phyloP scores from a whole-genome alignment of 2,329 filamentous ascomycete species.

The Helminthosporium solani region DNA sequence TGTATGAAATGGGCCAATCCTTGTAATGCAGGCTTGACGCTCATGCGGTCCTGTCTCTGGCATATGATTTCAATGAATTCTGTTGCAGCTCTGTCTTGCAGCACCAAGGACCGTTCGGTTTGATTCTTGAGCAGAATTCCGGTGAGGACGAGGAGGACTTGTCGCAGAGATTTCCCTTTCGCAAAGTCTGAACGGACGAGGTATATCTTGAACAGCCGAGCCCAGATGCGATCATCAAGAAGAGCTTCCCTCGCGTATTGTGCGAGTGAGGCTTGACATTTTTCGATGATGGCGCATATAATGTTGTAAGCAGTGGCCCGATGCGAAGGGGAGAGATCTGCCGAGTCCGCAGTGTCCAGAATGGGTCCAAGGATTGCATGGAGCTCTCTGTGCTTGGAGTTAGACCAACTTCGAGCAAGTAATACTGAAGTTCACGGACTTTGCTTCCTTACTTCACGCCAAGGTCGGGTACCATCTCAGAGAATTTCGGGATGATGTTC shows the following conservation, averaged over 20 bases:
- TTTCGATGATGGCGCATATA: constrained; percentile 48
- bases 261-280: constrained; percentile 34
- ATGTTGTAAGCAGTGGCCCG: constrained; percentile 51
- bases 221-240: constrained; percentile 42
- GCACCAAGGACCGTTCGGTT: constrained; percentile 19
- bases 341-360: constrained; percentile 35
- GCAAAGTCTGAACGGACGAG: constrained; percentile 46
- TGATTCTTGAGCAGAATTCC: constrained; percentile 35
- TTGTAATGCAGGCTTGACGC: constrained; percentile 70
- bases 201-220: constrained; percentile 43
- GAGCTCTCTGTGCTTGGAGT: constrained; percentile 28
- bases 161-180: constrained; percentile 50
- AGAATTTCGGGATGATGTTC: constrained; percentile 23
- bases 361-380: constrained; percentile 29
- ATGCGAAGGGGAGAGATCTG: constrained; percentile 39
- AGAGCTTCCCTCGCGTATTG: constrained; percentile 32
- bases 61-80: constrained; percentile 61
- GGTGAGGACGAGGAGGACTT: constrained; percentile 46
- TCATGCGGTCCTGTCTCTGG: constrained; percentile 60
- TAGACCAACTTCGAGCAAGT: constrained; percentile 13
- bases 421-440: constrained; percentile 36
- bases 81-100: constrained; percentile 27
- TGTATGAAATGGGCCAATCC: constrained; percentile 65
- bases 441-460: constrained; percentile 41
- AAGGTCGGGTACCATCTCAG: constrained; percentile 22